Evolutionary conservation across 495 filamentous ascomycete genomes (phyloP).

Genomic region (Penicillium manginii): DNA sequence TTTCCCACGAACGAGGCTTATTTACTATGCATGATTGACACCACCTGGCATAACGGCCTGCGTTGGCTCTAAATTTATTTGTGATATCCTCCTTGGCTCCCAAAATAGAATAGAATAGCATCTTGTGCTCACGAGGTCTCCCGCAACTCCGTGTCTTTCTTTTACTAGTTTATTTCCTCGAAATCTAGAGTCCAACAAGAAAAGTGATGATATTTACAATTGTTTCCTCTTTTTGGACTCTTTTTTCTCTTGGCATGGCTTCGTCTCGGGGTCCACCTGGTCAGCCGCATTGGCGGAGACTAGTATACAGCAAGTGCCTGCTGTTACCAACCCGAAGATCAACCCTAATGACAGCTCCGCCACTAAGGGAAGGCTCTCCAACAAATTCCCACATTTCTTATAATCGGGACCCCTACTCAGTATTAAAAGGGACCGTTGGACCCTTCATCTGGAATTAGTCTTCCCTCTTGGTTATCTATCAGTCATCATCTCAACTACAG

Average conservation of each 20-base stretch:
- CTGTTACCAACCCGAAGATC: neutral
- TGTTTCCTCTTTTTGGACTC: neutral
- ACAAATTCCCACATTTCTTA: neutral
- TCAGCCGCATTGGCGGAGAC: neutral
- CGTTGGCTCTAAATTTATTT: neutral
- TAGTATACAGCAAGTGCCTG: neutral
- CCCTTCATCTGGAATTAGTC: neutral
- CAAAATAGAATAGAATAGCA: neutral
- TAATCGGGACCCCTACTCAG: neutral
- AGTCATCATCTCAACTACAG: neutral
- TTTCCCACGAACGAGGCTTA: neutral
- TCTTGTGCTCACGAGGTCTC: neutral
- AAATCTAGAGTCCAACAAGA: neutral
- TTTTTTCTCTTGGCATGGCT: neutral
- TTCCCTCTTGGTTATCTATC: neutral
- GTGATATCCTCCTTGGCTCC: neutral
- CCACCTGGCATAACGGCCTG: neutral
- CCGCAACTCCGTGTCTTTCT: neutral
- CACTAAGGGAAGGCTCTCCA: neutral
- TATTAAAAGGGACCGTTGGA: neutral
- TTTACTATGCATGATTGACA: neutral
- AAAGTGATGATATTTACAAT: neutral
- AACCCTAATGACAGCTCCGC: neutral
- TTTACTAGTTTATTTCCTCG: neutral
- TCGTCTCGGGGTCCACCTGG: neutral